These are phyloP conservation scores for Coemansia sp. DNA, from an alignment of 192 early-diverging fungal species.

Conservation along the genomic window DNA sequence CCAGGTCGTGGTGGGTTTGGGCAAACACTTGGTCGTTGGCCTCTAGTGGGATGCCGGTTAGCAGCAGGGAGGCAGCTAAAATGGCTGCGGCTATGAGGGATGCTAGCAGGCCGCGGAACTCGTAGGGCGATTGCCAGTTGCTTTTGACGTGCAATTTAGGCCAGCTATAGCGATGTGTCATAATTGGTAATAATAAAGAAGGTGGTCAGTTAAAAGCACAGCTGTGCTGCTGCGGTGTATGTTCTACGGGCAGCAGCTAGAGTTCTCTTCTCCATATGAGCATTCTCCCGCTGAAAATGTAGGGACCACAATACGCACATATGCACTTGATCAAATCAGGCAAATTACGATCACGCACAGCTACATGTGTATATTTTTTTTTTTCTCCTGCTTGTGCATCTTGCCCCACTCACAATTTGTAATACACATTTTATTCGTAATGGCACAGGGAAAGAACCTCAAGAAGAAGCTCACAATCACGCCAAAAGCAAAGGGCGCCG, in stretches of 20 bases:
- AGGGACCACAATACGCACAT: not conserved
- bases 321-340: not conserved
- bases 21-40: slow-evolving; percentile 11
- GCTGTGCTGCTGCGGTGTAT: not conserved
- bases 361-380: not conserved
- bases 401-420: not conserved
- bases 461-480: slow-evolving; percentile 38
- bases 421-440: slow-evolving; percentile 3
- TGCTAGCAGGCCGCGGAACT: not conserved
- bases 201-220: not conserved
- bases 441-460: slow-evolving; percentile 46
- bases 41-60: not conserved
- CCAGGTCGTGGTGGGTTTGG: slow-evolving; percentile 1
- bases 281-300: not conserved
- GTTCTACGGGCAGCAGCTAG: not conserved
- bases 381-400: not conserved
- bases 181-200: not conserved
- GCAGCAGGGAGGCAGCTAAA: slow-evolving; percentile 9
- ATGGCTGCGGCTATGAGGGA: not conserved
- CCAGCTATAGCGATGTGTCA: not conserved
- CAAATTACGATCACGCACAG: not conserved
- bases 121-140: not conserved
- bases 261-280: not conserved
- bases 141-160: not conserved
- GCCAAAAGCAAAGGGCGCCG: slow-evolving; percentile 9